Base-by-base conservation (phyloP, 2,329 filamentous ascomycete species). In the Herpotrichia juniperi region DNA sequence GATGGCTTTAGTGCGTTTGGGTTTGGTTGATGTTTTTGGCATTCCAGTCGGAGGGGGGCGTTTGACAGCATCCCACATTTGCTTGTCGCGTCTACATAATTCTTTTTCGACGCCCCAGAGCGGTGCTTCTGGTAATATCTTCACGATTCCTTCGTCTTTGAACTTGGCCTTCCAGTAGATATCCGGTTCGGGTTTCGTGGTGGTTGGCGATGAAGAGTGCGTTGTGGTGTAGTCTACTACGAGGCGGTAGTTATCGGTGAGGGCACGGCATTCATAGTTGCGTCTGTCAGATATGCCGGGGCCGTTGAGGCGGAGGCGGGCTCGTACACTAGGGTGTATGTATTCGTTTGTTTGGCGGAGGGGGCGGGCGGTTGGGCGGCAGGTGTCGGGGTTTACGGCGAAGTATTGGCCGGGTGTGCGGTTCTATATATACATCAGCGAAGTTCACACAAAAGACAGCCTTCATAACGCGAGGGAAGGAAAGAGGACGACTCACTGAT, bases 311-410 rank as follows among this genome's bases (percentile, higher is more conserved):
- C 73, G 74, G 39, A 76, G 58, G 12, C 80, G 73, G 0, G 77
- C 69, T 17, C 80, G 75, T 4, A 78, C 80, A 4, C 71, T 78
- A 4, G 80, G 74, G 59, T 82, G 80, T 25, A 82, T 77, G 59
- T 81, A 82, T 64, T 82, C 80, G 57, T 78, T 74, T 21, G 80
- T 82, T 50, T 80, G 71, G 26, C 72, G 67, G 26, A 82, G 71
- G 1, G 77, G 76, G 1, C 76, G 71, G 17, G 73, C 61, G 4
- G 78, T 81, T 28, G 68, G 47, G 19, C 68, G 67, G 34, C 77
- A 75, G 12, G 72, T 76, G 26, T 66, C 58, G 4, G 79, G 79
- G 58, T 81, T 75, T 1, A 75, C 66, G n/a, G 71, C 74, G 37
- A 69, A 73, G 59, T 82, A 81, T 31, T 72, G 65, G 19, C 80